Evolutionary conservation across 176 grass and related monocot species (phyloP).

Genomic region (Secale cereale): DNA sequence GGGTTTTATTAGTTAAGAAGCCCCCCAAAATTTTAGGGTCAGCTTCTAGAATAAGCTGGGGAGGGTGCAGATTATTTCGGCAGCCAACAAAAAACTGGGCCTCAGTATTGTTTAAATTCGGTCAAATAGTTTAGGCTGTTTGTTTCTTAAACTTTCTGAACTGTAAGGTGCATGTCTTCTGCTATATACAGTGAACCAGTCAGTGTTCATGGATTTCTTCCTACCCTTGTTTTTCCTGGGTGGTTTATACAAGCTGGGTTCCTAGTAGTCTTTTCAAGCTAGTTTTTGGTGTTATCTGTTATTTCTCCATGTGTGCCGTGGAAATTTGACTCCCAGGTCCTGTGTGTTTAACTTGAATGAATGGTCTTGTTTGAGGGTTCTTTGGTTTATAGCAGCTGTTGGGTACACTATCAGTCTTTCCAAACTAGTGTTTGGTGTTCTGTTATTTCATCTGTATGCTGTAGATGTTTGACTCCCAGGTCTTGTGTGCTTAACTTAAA

Average conservation of each 20-base stretch:
- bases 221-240: neutral
- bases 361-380: slow-evolving; percentile 98
- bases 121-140: neutral
- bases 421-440: slow-evolving; percentile 14
- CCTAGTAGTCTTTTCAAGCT: neutral
- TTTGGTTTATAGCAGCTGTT: slow-evolving; percentile 45
- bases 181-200: neutral
- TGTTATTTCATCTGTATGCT: slow-evolving; percentile 38
- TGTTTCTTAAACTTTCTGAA: neutral
- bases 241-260: neutral
- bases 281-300: slow-evolving; percentile 12
- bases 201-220: neutral
- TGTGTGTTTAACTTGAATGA: slow-evolving; percentile 78
- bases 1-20: no score
- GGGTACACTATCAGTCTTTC: neutral
- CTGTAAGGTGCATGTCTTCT: neutral
- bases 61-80: no score
- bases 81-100: no score
- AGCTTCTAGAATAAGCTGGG: no score
- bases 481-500: slow-evolving; percentile 78
- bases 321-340: slow-evolving; percentile 33
- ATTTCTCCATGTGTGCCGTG: slow-evolving; percentile 31
- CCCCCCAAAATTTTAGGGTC: no score
- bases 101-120: neutral
- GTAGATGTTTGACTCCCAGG: slow-evolving; percentile 47